These are phyloP conservation scores for Vigna trinervia DNA, from an alignment of 306 rosid genomes.

Conservation along the genomic window DNA sequence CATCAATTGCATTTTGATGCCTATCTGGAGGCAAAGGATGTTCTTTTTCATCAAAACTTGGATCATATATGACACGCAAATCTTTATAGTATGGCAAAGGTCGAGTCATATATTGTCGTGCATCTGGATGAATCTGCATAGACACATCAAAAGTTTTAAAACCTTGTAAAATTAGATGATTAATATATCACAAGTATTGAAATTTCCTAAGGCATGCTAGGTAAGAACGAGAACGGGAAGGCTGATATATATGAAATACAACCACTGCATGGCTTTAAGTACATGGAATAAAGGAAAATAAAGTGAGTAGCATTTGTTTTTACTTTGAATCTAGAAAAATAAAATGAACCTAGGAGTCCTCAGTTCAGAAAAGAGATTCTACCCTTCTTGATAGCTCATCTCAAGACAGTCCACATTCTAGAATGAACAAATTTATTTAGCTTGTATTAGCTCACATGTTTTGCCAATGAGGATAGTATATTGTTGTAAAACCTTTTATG, in stretches of 20 bases:
- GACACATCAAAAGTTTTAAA: slow-evolving; percentile 33
- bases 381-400: too few species aligned
- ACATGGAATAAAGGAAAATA: slow-evolving; percentile 7
- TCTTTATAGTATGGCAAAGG: slow-evolving; percentile 73
- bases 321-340: slow-evolving; percentile 35
- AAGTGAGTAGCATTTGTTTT: background rate
- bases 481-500: background rate
- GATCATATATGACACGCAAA: slow-evolving; percentile 69
- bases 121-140: slow-evolving; percentile 73
- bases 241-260: background rate
- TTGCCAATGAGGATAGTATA: background rate
- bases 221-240: slow-evolving; percentile 1
- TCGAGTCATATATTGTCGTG: slow-evolving; percentile 82
- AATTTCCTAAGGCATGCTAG: slow-evolving; percentile 6
- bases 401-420: too few species aligned
- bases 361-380: too few species aligned
- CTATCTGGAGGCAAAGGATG: slow-evolving; percentile 51
- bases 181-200: slow-evolving; percentile 19
- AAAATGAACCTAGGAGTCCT: background rate
- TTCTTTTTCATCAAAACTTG: slow-evolving; percentile 56
- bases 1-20: slow-evolving; percentile 50
- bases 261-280: slow-evolving; percentile 18
- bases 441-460: background rate
- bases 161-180: slow-evolving; percentile 27
- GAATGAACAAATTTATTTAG: background rate